Conservation (phyloP, 2,329 filamentous ascomycete species). For the Phialocephala sp. region DNA sequence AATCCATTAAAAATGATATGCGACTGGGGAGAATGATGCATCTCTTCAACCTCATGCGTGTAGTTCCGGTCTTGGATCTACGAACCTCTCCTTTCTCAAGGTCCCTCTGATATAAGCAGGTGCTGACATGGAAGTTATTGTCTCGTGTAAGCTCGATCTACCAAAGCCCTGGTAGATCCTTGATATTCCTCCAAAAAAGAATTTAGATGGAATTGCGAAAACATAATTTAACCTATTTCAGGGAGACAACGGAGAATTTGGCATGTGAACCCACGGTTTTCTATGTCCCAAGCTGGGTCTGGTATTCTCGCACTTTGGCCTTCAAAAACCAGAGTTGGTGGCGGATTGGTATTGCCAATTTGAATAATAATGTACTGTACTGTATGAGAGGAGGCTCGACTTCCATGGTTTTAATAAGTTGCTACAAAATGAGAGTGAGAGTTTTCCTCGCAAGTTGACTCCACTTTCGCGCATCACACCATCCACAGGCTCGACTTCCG, state of each 20-base stretch:
- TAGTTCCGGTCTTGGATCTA: background rate
- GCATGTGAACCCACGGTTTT: too few species aligned
- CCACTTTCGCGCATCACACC: background rate
- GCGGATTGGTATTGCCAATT: background rate
- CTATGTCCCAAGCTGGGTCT: too few species aligned
- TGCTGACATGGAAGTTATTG: too few species aligned
- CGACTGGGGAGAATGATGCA: background rate
- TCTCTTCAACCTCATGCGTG: background rate
- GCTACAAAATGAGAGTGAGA: background rate
- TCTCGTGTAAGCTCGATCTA: too few species aligned
- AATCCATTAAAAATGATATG: background rate
- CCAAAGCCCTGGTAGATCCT: too few species aligned
- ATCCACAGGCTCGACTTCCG: background rate
- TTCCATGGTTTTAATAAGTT: background rate
- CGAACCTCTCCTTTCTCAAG: background rate
- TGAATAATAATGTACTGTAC: background rate
- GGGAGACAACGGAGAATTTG: too few species aligned
- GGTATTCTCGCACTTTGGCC: too few species aligned
- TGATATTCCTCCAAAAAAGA: too few species aligned
- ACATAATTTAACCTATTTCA: too few species aligned
- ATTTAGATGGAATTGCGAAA: too few species aligned
- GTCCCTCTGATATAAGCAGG: background rate
- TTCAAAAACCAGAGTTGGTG: too few species aligned
- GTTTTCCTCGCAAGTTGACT: background rate
- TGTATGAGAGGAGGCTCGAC: background rate